phyloP scores from a whole-genome alignment of 352 stramenopile species.

The Phytophthora pisi region DNA sequence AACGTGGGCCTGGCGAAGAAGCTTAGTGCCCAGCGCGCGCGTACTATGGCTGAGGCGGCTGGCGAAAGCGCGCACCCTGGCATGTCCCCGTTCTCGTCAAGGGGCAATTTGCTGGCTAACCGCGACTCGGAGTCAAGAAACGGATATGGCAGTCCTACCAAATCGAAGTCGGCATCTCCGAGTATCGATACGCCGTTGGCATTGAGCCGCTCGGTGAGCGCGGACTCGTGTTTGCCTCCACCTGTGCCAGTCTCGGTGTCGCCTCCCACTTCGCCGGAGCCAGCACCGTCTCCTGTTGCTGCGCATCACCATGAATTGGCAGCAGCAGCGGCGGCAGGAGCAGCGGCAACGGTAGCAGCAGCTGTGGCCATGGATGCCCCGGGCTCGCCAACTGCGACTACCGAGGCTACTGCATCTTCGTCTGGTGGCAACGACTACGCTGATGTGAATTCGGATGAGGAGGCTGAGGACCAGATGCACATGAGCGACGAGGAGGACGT shows the following conservation, averaged over 20 bases:
- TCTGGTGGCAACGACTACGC: conserved; percentile 72
- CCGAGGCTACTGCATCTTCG: conserved; percentile 41
- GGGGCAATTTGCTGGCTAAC: conserved; percentile 43
- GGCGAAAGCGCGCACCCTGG: conserved; percentile 40
- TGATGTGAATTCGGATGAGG: conserved; percentile 81
- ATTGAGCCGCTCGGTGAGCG: conserved; percentile 51
- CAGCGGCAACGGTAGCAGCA: background rate
- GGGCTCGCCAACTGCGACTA: conserved; percentile 38
- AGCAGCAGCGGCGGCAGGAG: conserved; percentile 20
- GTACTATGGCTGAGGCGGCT: conserved; percentile 68
- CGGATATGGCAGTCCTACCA: conserved; percentile 27
- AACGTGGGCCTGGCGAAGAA: conserved; percentile 81
- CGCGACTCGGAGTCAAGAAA: conserved; percentile 30
- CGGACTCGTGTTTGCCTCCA: conserved; percentile 33
- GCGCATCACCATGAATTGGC: conserved; percentile 15
- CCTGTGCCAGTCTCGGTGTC: conserved; percentile 27
- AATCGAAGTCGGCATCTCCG: conserved; percentile 22
- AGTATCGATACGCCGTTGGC: conserved; percentile 27
- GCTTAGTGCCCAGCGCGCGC: conserved; percentile 74
- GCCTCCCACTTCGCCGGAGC: conserved; percentile 24
- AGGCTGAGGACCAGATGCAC: conserved; percentile 79
- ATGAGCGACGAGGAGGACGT: conserved; percentile 77
- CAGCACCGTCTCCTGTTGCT: conserved; percentile 30
- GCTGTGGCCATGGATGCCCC: conserved; percentile 23
- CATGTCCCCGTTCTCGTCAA: conserved; percentile 50